Conservation (phyloP, 169 alveolate genomes). For the Plasmodium billcollinsi region DNA sequence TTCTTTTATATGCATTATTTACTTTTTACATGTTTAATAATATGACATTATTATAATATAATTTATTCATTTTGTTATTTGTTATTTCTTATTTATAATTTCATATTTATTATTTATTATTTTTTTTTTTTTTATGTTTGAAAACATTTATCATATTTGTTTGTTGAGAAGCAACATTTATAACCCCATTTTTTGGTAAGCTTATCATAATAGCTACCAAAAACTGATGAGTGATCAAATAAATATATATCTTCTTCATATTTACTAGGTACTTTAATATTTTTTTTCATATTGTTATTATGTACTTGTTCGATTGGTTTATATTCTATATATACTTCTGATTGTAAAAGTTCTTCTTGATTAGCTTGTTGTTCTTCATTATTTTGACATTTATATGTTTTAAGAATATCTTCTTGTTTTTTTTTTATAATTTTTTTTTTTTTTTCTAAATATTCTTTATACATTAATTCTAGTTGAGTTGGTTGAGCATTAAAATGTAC, state of each 20-base stretch:
- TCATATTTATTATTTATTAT: background rate
- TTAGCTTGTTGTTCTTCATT: background rate
- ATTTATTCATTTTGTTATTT: too few relatives aligned
- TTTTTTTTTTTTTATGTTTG: slow-evolving; percentile 11
- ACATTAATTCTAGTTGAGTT: slow-evolving; percentile 87
- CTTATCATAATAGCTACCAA: slow-evolving; percentile 91
- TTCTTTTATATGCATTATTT: too few relatives aligned
- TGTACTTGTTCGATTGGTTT: slow-evolving; percentile 48
- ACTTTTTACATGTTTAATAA: too few relatives aligned
- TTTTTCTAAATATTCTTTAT: slow-evolving; percentile 80
- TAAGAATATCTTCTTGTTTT: slow-evolving; percentile 78
- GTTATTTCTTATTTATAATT: too few relatives aligned
- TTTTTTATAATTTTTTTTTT: slow-evolving; percentile 77
- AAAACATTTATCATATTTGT: slow-evolving; percentile 39
- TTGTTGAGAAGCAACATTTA: slow-evolving; percentile 86
- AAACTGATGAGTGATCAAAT: slow-evolving; percentile 89
- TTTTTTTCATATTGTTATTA: background rate
- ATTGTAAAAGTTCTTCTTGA: slow-evolving; percentile 58
- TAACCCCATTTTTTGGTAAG: slow-evolving; percentile 91
- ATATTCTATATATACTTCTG: slow-evolving; percentile 73
- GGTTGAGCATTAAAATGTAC: slow-evolving; percentile 91
- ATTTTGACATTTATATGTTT: slow-evolving; percentile 78
- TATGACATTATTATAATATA: too few relatives aligned
- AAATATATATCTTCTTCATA: slow-evolving; percentile 88
- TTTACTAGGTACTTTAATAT: slow-evolving; percentile 77